These are phyloP conservation scores for Geosmithia morbida DNA, from an alignment of 2,329 filamentous ascomycete genomes.

Conservation along the genomic window DNA sequence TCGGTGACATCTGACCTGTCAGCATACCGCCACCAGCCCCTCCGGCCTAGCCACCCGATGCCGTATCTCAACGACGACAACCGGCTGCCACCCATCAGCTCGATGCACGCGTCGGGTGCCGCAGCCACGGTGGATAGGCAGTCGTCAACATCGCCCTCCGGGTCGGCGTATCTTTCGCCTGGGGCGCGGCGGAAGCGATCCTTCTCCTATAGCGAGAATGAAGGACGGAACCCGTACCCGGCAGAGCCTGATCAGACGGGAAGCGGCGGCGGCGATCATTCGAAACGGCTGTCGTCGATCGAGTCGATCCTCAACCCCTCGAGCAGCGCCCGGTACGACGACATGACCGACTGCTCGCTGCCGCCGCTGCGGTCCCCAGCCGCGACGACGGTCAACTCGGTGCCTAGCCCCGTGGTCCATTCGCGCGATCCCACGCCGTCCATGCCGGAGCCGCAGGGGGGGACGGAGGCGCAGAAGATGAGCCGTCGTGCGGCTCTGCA, in stretches of 20 bases:
- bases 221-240: slow-evolving; percentile 17
- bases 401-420: slow-evolving; percentile 24
- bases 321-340: slow-evolving; percentile 14
- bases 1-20: slow-evolving; percentile 28
- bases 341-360: slow-evolving; percentile 21
- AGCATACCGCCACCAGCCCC: slow-evolving; percentile 33
- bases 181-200: slow-evolving; percentile 44
- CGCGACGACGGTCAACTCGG: slow-evolving; percentile 22
- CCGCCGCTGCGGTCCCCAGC: slow-evolving; percentile 28
- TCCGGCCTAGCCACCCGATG: slow-evolving; percentile 18
- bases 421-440: slow-evolving; percentile 14
- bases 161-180: slow-evolving; percentile 43
- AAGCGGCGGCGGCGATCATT: slow-evolving; percentile 21
- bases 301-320: slow-evolving; percentile 59
- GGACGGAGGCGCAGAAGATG: slow-evolving; percentile 37
- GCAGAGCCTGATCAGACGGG: slow-evolving; percentile 8
- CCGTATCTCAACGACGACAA: slow-evolving; percentile 40
- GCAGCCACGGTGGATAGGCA: slow-evolving; percentile 30
- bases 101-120: slow-evolving; percentile 17
- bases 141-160: slow-evolving; percentile 44
- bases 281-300: slow-evolving; percentile 58
- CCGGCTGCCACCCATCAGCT: slow-evolving; percentile 39
- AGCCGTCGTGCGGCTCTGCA: slow-evolving; percentile 53
- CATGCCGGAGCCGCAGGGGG: slow-evolving; percentile 15
- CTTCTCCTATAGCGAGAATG: slow-evolving; percentile 45